Conservation (phyloP, 805 yeast species). For the Ogataea pini region DNA sequence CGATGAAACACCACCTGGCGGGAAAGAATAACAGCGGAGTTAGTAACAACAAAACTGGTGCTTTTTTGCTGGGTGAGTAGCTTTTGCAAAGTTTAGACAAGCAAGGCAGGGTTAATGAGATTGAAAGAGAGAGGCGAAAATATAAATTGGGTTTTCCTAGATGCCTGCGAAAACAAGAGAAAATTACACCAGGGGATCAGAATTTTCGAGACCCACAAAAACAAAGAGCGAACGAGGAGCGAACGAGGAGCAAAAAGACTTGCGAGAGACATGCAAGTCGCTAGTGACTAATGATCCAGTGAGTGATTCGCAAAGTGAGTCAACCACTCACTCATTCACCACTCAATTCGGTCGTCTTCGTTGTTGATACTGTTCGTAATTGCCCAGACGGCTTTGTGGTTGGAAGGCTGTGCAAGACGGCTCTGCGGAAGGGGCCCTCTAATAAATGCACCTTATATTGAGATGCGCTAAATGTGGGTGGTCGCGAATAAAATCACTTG, state of each 20-base stretch:
- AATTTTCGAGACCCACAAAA: slow-evolving; percentile 1
- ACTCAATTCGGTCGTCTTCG: too few species aligned
- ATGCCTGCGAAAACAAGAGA: background rate
- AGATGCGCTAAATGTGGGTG: background rate
- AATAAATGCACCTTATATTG: too few species aligned
- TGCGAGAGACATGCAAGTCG: background rate
- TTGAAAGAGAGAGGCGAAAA: background rate
- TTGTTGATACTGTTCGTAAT: too few species aligned
- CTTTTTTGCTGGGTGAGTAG: background rate
- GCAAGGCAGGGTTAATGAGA: background rate
- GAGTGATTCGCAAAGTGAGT: too few species aligned
- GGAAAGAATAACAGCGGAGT: slow-evolving; percentile 2
- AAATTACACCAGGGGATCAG: slow-evolving; percentile 5
- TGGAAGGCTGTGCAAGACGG: background rate
- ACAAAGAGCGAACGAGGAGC: background rate
- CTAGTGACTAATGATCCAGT: too few species aligned
- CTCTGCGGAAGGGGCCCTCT: slow-evolving; percentile 3
- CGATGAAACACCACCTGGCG: slow-evolving; percentile 5
- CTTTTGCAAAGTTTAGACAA: background rate
- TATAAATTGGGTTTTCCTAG: background rate
- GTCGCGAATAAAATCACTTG: too few species aligned
- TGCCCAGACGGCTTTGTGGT: too few species aligned
- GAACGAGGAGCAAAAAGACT: background rate
- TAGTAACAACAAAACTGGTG: slow-evolving; percentile 3
- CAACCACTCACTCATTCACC: too few species aligned